Evolutionary conservation across 2,329 filamentous ascomycete species (phyloP).

Genomic region (Parafenestella ontariensis): DNA sequence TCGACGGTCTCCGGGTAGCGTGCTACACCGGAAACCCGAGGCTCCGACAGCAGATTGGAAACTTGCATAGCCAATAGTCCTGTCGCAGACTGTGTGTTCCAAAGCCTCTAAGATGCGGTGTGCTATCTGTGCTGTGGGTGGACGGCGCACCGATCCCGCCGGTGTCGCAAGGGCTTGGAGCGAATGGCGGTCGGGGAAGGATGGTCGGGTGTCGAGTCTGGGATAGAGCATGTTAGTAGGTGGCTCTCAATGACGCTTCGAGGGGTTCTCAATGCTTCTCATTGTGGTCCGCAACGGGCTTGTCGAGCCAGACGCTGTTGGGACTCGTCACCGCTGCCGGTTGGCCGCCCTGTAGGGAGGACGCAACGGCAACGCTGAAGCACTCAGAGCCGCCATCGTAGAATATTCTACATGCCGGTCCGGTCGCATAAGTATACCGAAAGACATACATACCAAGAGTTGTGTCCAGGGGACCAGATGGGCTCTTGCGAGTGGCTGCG

Average conservation of each 20-base stretch:
- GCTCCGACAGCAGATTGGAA: conserved; percentile 40
- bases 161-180: conserved; percentile 49
- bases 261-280: conserved; percentile 24
- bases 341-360: conserved; percentile 40
- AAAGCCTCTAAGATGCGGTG: conserved; percentile 28
- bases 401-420: conserved; percentile 12
- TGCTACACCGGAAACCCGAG: conserved; percentile 33
- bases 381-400: conserved; percentile 25
- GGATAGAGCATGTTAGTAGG: conserved; percentile 28
- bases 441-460: conserved; percentile 44
- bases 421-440: conserved; percentile 43
- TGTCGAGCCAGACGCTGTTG: conserved; percentile 29
- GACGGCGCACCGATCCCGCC: conserved; percentile 45
- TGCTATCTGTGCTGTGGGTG: conserved; percentile 27
- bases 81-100: conserved; percentile 10
- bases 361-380: conserved; percentile 33
- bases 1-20: conserved; percentile 33
- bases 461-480: conserved; percentile 30
- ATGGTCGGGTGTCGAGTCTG: conserved; percentile 32
- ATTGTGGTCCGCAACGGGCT: conserved; percentile 23
- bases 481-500: conserved; percentile 37
- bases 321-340: conserved; percentile 41
- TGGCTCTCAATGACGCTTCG: conserved; percentile 24
- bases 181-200: conserved; percentile 41
- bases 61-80: conserved; percentile 37